These are phyloP conservation scores for Beauveria sp. DNA, from an alignment of 2,329 filamentous ascomycete genomes.

Conservation along the genomic window DNA sequence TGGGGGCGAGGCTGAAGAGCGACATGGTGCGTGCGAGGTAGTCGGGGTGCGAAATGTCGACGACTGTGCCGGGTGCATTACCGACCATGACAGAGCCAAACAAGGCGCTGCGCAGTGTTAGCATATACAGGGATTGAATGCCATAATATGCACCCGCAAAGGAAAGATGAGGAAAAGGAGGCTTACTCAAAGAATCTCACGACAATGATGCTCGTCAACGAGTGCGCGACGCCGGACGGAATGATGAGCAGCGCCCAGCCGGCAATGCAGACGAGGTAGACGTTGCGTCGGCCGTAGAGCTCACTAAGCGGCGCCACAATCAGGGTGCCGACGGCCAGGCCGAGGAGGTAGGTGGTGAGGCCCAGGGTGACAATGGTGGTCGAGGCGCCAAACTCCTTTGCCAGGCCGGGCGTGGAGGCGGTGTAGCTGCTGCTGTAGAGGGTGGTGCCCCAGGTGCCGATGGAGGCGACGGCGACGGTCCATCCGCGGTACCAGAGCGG, in stretches of 20 bases:
- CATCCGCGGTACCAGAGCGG: constrained; percentile 39
- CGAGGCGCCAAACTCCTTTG: constrained; percentile 53
- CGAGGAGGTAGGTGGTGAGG: constrained; percentile 70
- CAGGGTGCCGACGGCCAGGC: constrained; percentile 63
- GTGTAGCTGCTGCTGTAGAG: constrained; percentile 76
- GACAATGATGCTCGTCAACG: constrained; percentile 60
- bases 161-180: neutral
- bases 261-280: constrained; percentile 60
- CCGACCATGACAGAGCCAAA: constrained; percentile 70
- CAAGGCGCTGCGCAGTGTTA: constrained; percentile 27
- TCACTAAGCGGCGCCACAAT: constrained; percentile 68
- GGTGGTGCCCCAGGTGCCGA: constrained; percentile 46
- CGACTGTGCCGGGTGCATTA: constrained; percentile 74
- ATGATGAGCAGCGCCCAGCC: constrained; percentile 63
- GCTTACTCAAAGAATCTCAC: constrained; percentile 63
- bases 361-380: constrained; percentile 63
- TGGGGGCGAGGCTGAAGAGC: constrained; percentile 74
- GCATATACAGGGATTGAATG: neutral
- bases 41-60: constrained; percentile 75
- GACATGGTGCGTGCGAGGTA: constrained; percentile 76
- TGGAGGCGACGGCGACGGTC: constrained; percentile 37
- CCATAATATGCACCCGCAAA: neutral
- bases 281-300: constrained; percentile 58
- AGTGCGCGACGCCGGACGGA: constrained; percentile 62
- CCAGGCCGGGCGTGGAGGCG: constrained; percentile 60